These are phyloP conservation scores for Colletotrichum siamense DNA, from an alignment of 2,329 filamentous ascomycete species.

Conservation along the genomic window DNA sequence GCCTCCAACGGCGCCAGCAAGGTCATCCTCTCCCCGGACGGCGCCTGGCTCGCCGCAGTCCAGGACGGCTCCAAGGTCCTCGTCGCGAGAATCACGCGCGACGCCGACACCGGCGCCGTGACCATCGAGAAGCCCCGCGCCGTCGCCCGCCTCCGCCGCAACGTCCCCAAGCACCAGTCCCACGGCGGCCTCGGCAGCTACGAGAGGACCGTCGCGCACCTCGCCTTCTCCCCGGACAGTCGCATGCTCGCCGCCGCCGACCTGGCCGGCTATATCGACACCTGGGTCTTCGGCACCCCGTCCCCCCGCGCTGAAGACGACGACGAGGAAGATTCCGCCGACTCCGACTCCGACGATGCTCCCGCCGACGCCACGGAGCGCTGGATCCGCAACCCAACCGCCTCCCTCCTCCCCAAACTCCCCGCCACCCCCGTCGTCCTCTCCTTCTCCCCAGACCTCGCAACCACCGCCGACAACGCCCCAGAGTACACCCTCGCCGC, in stretches of 20 bases:
- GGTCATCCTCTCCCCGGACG: conserved; percentile 73
- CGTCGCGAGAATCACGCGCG: conserved; percentile 49
- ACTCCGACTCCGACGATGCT: conserved; percentile 39
- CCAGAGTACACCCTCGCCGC: conserved; percentile 56
- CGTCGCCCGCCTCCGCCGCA: conserved; percentile 57
- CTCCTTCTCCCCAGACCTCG: conserved; percentile 66
- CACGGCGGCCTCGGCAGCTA: conserved; percentile 78
- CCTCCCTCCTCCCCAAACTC: conserved; percentile 72
- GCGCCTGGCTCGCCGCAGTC: conserved; percentile 71
- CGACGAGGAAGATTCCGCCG: conserved; percentile 26
- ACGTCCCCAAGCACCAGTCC: conserved; percentile 58
- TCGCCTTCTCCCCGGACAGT: conserved; percentile 82
- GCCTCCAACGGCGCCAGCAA: conserved; percentile 69
- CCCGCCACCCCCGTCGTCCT: conserved; percentile 69
- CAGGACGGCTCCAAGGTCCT: conserved; percentile 65
- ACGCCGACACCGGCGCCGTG: conserved; percentile 15
- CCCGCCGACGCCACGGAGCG: conserved; percentile 56
- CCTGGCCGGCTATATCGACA: conserved; percentile 84
- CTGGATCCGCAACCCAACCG: conserved; percentile 79
- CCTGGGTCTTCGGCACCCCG: conserved; percentile 71
- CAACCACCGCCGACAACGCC: conserved; percentile 27
- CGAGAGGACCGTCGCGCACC: conserved; percentile 74
- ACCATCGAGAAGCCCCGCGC: conserved; percentile 41
- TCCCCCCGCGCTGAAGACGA: conserved; percentile 37
- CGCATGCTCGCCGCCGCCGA: conserved; percentile 81